Evolutionary conservation across 805 yeast species (phyloP).

Genomic region (Komagataella phaffii): DNA sequence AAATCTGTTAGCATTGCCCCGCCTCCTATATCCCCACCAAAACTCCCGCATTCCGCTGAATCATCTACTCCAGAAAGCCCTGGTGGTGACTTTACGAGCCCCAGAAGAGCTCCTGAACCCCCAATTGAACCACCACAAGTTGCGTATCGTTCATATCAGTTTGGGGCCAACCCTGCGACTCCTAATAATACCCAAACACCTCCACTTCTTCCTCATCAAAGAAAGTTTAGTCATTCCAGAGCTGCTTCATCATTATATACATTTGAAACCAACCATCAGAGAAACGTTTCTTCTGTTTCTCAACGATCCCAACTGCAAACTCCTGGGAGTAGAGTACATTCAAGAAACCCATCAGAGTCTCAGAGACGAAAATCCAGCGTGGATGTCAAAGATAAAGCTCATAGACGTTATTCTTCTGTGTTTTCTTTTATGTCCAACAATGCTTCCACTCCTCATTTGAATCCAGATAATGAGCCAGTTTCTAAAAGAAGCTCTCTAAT

Average conservation of each 20-base stretch:
- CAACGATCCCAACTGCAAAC: constrained; percentile 1
- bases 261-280: constrained; percentile 6
- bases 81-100: constrained; percentile 35
- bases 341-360: constrained; percentile 26
- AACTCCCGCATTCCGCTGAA: constrained; percentile 9
- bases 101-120: constrained; percentile 65
- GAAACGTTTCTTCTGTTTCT: constrained; percentile 8
- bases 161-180: constrained; percentile 9
- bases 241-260: constrained; percentile 19
- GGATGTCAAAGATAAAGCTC: constrained; percentile 21
- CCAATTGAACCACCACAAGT: constrained; percentile 24
- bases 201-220: constrained; percentile 12
- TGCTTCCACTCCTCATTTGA: neutral
- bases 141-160: constrained; percentile 7
- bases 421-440: constrained; percentile 31
- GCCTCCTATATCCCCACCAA: constrained; percentile 1
- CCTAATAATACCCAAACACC: neutral
- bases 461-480: constrained; percentile 5
- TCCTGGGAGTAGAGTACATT: neutral
- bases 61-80: constrained; percentile 6
- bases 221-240: constrained; percentile 20
- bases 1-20: neutral
- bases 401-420: constrained; percentile 49
- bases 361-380: constrained; percentile 4
- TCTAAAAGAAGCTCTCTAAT: constrained; percentile 10